These are phyloP conservation scores for Rasamsonia emersonii DNA, from an alignment of 2,329 filamentous ascomycete species.

Conservation along the genomic window DNA sequence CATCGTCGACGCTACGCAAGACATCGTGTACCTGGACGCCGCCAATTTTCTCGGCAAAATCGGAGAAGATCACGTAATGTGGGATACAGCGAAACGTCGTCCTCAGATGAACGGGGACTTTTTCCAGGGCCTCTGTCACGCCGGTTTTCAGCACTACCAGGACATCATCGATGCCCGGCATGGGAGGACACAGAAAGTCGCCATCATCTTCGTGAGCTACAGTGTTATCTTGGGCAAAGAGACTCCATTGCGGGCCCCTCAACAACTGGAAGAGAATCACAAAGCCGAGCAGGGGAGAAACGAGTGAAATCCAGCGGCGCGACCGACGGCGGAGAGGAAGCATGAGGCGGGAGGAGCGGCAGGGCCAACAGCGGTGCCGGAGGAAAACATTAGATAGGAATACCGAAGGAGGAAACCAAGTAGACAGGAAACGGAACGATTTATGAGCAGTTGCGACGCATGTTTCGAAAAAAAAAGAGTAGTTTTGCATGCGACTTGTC, in stretches of 20 bases:
- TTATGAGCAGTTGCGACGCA: neutral
- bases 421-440: neutral
- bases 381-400: neutral
- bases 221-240: slow-evolving; percentile 7
- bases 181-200: slow-evolving; percentile 19
- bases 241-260: slow-evolving; percentile 15
- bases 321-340: slow-evolving; percentile 35
- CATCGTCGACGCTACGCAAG: slow-evolving; percentile 35
- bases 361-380: neutral
- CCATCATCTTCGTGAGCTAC: slow-evolving; percentile 8
- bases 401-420: too few species aligned
- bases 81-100: slow-evolving; percentile 49
- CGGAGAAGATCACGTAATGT: slow-evolving; percentile 51
- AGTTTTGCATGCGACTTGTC: too few species aligned
- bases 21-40: slow-evolving; percentile 45
- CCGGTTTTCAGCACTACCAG: slow-evolving; percentile 52
- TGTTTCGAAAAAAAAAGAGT: neutral
- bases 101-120: slow-evolving; percentile 47
- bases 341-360: slow-evolving; percentile 16
- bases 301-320: slow-evolving; percentile 30
- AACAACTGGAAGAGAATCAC: slow-evolving; percentile 50
- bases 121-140: slow-evolving; percentile 47
- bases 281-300: slow-evolving; percentile 50
- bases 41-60: slow-evolving; percentile 45
- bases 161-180: slow-evolving; percentile 42